Percentiles rank a stretch among this genome's conserved stretches.
phyloP scores from a whole-genome alignment of 371 early-diverging fungal genomes.

The Apophysomyces sp. region DNA sequence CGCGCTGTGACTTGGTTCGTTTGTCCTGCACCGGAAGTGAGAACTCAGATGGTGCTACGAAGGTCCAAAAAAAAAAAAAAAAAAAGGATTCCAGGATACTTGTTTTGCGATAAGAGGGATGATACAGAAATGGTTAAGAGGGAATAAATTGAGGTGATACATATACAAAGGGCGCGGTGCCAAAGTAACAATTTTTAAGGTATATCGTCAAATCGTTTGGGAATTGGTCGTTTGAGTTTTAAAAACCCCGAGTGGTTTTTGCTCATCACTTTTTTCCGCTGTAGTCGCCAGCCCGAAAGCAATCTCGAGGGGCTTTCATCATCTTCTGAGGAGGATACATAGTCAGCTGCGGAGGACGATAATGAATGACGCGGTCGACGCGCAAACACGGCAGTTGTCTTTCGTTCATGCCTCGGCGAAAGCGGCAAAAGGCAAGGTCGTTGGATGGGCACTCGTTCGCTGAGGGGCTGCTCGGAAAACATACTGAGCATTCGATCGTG shows the following conservation, averaged over 20 bases:
- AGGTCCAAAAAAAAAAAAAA: background rate
- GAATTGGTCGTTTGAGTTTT: background rate
- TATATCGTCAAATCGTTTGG: background rate
- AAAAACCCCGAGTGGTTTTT: background rate
- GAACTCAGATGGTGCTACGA: background rate
- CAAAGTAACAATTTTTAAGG: background rate
- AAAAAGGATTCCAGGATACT: background rate
- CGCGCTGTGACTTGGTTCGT: background rate
- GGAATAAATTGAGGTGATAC: background rate
- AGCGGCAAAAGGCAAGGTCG: background rate
- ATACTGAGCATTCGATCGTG: constrained; percentile 51
- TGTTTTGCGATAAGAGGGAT: background rate
- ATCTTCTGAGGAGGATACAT: background rate
- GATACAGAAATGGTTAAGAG: background rate
- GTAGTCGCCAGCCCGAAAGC: background rate
- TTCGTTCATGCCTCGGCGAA: background rate
- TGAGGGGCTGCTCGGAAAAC: constrained; percentile 12
- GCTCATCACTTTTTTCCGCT: background rate
- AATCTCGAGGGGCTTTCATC: background rate
- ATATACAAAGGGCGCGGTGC: background rate
- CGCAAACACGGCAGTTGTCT: background rate
- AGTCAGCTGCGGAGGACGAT: background rate
- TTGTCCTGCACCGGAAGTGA: background rate
- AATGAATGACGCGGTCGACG: background rate
- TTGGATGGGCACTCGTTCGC: background rate